These are phyloP conservation scores for Lathyrus sativus DNA, from an alignment of 306 rosid species.

Conservation along the genomic window DNA sequence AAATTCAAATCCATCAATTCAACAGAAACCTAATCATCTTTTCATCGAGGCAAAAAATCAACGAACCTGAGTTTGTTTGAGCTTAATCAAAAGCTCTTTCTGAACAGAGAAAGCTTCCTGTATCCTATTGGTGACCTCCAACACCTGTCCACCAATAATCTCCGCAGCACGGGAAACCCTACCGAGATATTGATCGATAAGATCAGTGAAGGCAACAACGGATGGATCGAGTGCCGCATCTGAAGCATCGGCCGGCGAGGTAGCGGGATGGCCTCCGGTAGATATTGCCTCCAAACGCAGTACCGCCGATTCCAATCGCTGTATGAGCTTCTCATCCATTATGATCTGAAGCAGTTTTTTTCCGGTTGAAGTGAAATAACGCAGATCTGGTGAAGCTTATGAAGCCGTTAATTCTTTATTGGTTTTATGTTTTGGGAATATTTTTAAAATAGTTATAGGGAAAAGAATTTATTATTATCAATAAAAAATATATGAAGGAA, in stretches of 20 bases:
- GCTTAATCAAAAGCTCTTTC: conserved; percentile 67
- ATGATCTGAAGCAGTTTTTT: conserved; percentile 32
- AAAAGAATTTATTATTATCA: neutral
- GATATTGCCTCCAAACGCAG: conserved; percentile 71
- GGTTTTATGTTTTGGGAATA: neutral
- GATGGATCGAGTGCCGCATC: conserved; percentile 59
- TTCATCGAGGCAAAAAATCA: neutral
- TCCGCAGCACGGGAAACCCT: conserved; percentile 70
- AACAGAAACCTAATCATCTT: neutral
- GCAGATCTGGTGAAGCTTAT: conserved; percentile 44
- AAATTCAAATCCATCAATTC: conserved; percentile 33
- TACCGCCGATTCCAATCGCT: conserved; percentile 87
- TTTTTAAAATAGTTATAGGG: neutral
- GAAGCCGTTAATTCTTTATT: conserved; percentile 36
- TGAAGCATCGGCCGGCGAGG: conserved; percentile 35
- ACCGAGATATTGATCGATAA: conserved; percentile 52
- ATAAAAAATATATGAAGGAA: neutral
- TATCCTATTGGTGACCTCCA: conserved; percentile 55
- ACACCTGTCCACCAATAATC: conserved; percentile 76
- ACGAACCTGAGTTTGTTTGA: conserved; percentile 75
- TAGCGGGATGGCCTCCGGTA: conserved; percentile 33
- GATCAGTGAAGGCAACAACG: conserved; percentile 67
- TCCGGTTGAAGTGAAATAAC: conserved; percentile 19
- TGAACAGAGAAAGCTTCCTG: conserved; percentile 70
- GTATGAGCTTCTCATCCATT: conserved; percentile 79